Evolutionary conservation across 2,329 filamentous ascomycete species (phyloP).

Genomic region (Ascomycota sp.): DNA sequence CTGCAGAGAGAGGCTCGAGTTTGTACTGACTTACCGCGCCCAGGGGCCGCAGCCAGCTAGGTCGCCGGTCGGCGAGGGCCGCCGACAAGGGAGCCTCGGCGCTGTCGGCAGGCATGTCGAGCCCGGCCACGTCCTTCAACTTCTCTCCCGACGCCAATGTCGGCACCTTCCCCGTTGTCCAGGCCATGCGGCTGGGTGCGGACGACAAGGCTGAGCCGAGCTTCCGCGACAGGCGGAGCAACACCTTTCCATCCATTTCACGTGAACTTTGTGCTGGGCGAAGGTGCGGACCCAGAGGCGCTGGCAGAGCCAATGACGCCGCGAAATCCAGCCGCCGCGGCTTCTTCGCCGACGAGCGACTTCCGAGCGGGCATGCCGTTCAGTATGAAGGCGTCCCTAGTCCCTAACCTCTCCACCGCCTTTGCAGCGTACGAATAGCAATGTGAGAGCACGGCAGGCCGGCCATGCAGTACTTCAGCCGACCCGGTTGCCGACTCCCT

Average conservation of each 20-base stretch:
- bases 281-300: slow-evolving; percentile 1
- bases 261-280: slow-evolving; percentile 33
- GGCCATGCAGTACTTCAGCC: too few relatives aligned
- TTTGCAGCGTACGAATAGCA: slow-evolving; percentile 14
- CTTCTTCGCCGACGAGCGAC: slow-evolving; percentile 29
- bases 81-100: slow-evolving; percentile 26
- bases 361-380: slow-evolving; percentile 19
- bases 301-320: slow-evolving; percentile 26
- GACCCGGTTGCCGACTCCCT: slow-evolving; percentile 43
- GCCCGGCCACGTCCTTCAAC: slow-evolving; percentile 51
- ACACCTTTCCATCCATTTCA: slow-evolving; percentile 65
- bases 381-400: slow-evolving; percentile 19
- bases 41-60: slow-evolving; percentile 15
- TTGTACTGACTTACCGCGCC: slow-evolving; percentile 13
- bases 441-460: too few relatives aligned
- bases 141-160: slow-evolving; percentile 57
- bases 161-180: slow-evolving; percentile 35
- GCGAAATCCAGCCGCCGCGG: slow-evolving; percentile 28
- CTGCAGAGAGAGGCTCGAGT: slow-evolving; percentile 26
- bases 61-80: slow-evolving; percentile 12
- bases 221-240: slow-evolving; percentile 50
- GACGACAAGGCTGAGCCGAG: slow-evolving; percentile 32
- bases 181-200: slow-evolving; percentile 14
- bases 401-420: slow-evolving; percentile 16
- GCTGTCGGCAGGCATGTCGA: slow-evolving; percentile 54